Evolutionary conservation across 768 basidiomycete genomes (phyloP).

Genomic region (Tylopilus rubrobrunneus): DNA sequence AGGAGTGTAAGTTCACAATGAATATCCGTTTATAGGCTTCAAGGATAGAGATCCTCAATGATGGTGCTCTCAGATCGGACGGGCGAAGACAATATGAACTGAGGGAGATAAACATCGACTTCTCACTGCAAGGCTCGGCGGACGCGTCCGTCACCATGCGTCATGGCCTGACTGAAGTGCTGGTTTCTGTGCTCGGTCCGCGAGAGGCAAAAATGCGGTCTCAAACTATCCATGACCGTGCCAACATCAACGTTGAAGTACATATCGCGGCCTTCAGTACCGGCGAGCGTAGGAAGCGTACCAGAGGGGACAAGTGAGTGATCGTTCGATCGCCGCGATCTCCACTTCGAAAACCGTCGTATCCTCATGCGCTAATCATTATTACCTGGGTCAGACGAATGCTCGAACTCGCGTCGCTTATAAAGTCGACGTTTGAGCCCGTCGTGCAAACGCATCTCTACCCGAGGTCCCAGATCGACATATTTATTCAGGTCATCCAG

Average conservation of each 20-base stretch:
- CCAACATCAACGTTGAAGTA: constrained; percentile 86
- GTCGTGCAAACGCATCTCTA: constrained; percentile 88
- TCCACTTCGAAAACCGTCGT: background rate
- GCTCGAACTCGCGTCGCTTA: constrained; percentile 78
- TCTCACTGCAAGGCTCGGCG: constrained; percentile 68
- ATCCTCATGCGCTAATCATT: constrained; percentile 1
- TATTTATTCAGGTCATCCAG: constrained; percentile 88
- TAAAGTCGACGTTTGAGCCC: constrained; percentile 95
- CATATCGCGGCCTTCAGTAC: constrained; percentile 84
- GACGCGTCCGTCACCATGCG: constrained; percentile 83
- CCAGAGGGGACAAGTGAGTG: constrained; percentile 83
- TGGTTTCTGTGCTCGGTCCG: constrained; percentile 88
- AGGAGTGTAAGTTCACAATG: background rate
- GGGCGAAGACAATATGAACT: constrained; percentile 91
- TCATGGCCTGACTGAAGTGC: constrained; percentile 88
- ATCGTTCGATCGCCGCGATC: background rate
- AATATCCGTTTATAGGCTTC: constrained; percentile 35
- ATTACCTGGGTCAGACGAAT: constrained; percentile 57
- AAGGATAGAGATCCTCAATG: constrained; percentile 73
- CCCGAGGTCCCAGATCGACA: constrained; percentile 92
- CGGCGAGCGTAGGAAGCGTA: constrained; percentile 70
- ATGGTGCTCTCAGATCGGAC: constrained; percentile 87
- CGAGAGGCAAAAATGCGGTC: constrained; percentile 82
- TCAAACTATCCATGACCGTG: constrained; percentile 81
- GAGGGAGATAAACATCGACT: constrained; percentile 74